These are phyloP conservation scores for Daldinia childiae DNA, from an alignment of 495 filamentous ascomycete genomes.

Conservation along the genomic window DNA sequence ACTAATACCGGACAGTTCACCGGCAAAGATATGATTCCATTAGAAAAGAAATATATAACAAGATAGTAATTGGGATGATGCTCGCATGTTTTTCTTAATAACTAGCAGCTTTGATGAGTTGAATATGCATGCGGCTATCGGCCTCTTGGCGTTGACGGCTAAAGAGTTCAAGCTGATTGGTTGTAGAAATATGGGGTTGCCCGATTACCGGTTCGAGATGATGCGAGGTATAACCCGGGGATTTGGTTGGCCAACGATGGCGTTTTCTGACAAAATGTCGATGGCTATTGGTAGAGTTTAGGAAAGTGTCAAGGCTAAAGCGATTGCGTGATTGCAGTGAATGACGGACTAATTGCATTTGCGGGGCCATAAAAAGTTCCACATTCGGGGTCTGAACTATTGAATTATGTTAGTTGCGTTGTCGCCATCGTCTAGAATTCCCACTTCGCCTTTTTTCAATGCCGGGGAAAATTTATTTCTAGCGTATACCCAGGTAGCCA, in stretches of 20 bases:
- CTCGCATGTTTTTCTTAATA: conserved; percentile 6
- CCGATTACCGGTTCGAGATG: conserved; percentile 45
- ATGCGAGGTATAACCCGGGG: conserved; percentile 36
- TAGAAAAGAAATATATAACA: neutral
- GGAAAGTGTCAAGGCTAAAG: conserved; percentile 30
- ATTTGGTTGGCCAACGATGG: conserved; percentile 43
- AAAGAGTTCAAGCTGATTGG: conserved; percentile 25
- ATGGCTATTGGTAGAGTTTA: conserved; percentile 41
- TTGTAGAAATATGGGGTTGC: conserved; percentile 30
- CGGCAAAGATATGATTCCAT: neutral
- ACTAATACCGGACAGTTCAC: conserved; percentile 1
- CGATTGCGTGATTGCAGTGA: conserved; percentile 48
- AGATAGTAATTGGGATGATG: neutral
- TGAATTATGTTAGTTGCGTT: conserved; percentile 34
- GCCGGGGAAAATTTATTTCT: conserved; percentile 33
- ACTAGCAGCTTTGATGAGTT: neutral
- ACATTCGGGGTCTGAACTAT: conserved; percentile 41
- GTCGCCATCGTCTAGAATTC: conserved; percentile 37
- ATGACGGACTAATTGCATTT: conserved; percentile 41
- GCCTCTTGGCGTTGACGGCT: conserved; percentile 25
- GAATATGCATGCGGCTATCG: conserved; percentile 31
- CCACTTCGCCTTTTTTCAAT: conserved; percentile 35
- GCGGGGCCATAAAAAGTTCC: conserved; percentile 40
- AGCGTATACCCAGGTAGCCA: neutral
- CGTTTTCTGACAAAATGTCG: conserved; percentile 46